Base-by-base conservation (phyloP, 495 filamentous ascomycete genomes). In the Penicillium ochrochloron region DNA sequence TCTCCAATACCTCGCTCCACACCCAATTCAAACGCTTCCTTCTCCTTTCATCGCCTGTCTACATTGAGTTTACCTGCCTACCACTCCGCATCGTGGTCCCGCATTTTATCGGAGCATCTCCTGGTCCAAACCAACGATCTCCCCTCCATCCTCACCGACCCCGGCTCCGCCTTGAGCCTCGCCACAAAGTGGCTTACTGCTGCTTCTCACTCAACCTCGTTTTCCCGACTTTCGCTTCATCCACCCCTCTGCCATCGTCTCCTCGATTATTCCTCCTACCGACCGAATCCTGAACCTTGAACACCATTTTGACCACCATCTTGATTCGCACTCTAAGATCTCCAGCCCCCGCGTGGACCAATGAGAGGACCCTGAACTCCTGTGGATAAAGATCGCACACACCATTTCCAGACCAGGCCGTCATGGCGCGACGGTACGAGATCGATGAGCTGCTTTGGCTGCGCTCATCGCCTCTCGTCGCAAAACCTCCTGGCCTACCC, bases 381-480 rank as follows among this genome's bases (percentile, higher is more conserved):
- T 67, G 65, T 66, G 61, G 65, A 74, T 61, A 17, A 68, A 68
- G 63, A 71, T 65, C 71, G 60, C 70, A 73, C 71, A 68, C 66
- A 68, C 66, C 60, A 12, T n/a, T 37, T 56, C 57, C 54, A 70
- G 71, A 68, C 66, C 69, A 46, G 66, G 69, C 75, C 74, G 66
- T 69, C 66, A 83, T 86, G 81, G 80, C 82, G 68, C 81, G 82
- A 73, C 86, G 87, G 80, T 99, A 99, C 78, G 84, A 88, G 60
- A 83, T 85, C 73, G 90, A 94, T 55, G 87, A 94, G 82, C 86
- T 99, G 64, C 80, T 92, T 66, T 78, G 76, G 72, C 84, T 99
- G 66, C 88, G 89, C 74, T 76, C 89, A 50, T 99, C 95, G 59
- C 94, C 93, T 54, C 84, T 97, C 68, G 92, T 93, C 69, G 78